Evolutionary conservation across 306 rosid species (phyloP).

Genomic region (Acacia acuminata): DNA sequence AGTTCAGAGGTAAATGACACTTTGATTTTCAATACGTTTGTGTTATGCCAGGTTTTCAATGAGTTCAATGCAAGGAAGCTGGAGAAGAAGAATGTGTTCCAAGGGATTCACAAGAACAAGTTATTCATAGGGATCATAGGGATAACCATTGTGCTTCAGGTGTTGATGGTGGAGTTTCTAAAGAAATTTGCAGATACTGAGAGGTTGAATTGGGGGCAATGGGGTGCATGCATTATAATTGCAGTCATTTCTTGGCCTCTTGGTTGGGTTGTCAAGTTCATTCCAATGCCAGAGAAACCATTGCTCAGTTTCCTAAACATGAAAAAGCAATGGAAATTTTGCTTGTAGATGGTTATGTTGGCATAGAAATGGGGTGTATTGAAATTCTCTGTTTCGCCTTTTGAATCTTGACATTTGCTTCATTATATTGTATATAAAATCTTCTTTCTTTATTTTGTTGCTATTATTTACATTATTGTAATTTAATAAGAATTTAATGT

Average conservation of each 20-base stretch:
- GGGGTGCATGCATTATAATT: constrained; percentile 23
- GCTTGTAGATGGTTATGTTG: constrained; percentile 14
- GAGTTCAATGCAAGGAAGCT: constrained; percentile 37
- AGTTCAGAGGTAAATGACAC: constrained; percentile 26
- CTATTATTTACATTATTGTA: not conserved
- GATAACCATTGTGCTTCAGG: constrained; percentile 27
- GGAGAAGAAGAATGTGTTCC: constrained; percentile 33
- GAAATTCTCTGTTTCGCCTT: not conserved
- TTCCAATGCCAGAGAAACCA: constrained; percentile 21
- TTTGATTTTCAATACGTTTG: constrained; percentile 25
- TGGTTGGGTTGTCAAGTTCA: constrained; percentile 24
- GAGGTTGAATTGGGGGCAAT: constrained; percentile 28
- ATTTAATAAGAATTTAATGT: not conserved
- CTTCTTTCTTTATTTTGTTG: too few relatives aligned
- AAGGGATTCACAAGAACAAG: constrained; percentile 25
- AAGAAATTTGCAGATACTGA: constrained; percentile 31
- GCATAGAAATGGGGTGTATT: not conserved
- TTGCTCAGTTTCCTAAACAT: not conserved
- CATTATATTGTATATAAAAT: not conserved
- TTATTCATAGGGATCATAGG: constrained; percentile 24
- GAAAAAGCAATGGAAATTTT: not conserved
- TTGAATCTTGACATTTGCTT: not conserved
- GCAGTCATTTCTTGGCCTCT: constrained; percentile 28
- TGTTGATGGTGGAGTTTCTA: constrained; percentile 32
- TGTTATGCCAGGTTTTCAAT: constrained; percentile 32